phyloP scores from a whole-genome alignment of 345 rosid species.

The Carallia brachiata region DNA sequence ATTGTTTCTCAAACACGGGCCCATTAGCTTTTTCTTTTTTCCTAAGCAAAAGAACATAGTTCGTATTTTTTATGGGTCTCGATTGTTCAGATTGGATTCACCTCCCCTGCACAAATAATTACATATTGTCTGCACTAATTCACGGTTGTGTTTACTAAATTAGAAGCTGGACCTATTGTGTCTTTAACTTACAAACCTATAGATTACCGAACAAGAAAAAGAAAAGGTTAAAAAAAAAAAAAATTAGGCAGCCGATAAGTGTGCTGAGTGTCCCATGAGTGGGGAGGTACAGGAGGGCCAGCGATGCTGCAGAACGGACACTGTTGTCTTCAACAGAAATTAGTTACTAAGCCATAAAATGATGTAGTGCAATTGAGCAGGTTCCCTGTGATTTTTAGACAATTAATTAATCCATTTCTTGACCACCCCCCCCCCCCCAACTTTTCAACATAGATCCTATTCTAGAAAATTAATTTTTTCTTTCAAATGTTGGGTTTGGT shows the following conservation, averaged over 20 bases:
- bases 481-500: constrained; percentile 1
- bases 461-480: constrained; percentile 38
- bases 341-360: neutral
- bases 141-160: too few species aligned
- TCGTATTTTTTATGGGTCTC: too few species aligned
- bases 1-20: too few species aligned
- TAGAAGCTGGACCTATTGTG: too few species aligned
- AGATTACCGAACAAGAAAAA: too few species aligned
- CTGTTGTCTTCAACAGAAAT: constrained; percentile 18
- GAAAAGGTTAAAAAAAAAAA: neutral
- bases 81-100: too few species aligned
- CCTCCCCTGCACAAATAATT: too few species aligned
- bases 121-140: too few species aligned
- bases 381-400: constrained; percentile 23
- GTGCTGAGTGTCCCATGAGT: constrained; percentile 17
- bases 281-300: constrained; percentile 14
- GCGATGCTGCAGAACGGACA: constrained; percentile 17
- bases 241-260: neutral
- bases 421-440: constrained; percentile 35
- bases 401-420: constrained; percentile 18
- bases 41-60: too few species aligned
- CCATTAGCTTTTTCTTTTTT: too few species aligned
- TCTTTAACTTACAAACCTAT: too few species aligned
- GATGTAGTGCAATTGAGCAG: constrained; percentile 26
- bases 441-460: constrained; percentile 38